Evolutionary conservation across 2,329 filamentous ascomycete genomes (phyloP).

Genomic region (Aspergillus fijiensis): DNA sequence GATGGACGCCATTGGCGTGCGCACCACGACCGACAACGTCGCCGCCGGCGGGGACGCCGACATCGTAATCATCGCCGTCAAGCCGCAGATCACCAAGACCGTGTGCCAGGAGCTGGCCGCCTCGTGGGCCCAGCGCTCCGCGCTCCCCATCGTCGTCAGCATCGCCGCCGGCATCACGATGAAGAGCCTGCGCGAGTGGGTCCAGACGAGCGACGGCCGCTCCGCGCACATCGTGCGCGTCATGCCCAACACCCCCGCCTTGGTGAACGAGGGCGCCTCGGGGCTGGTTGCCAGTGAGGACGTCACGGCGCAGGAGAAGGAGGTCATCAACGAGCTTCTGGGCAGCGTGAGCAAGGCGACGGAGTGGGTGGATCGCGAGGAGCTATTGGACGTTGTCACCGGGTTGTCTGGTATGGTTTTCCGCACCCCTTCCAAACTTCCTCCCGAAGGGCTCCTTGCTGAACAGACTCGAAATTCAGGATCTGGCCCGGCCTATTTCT

Average conservation of each 20-base stretch:
- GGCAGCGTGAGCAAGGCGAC: conserved; percentile 34
- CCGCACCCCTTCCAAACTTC: not conserved
- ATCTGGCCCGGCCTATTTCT: conserved; percentile 40
- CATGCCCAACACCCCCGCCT: conserved; percentile 38
- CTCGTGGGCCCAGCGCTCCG: conserved; percentile 25
- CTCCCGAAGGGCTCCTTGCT: not conserved
- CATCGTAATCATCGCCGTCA: conserved; percentile 36
- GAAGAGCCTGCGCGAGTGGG: conserved; percentile 31
- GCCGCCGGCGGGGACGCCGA: conserved; percentile 30
- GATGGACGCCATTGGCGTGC: conserved; percentile 31
- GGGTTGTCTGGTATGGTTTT: conserved; percentile 32
- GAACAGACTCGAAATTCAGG: conserved; percentile 19
- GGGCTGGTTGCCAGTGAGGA: conserved; percentile 29
- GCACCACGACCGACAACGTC: conserved; percentile 32
- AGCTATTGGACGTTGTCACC: conserved; percentile 38
- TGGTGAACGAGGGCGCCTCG: conserved; percentile 35
- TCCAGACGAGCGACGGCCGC: conserved; percentile 26
- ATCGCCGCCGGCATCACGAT: conserved; percentile 38
- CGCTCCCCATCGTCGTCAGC: conserved; percentile 33
- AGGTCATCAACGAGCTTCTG: conserved; percentile 30
- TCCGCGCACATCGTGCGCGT: conserved; percentile 33
- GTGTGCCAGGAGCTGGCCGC: conserved; percentile 35
- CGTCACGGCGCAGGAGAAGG: conserved; percentile 31
- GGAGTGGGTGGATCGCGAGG: conserved; percentile 37
- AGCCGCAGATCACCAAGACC: conserved; percentile 34